Evolutionary conservation across 768 basidiomycete genomes (phyloP).

Genomic region (Crassisporium funariophilum): DNA sequence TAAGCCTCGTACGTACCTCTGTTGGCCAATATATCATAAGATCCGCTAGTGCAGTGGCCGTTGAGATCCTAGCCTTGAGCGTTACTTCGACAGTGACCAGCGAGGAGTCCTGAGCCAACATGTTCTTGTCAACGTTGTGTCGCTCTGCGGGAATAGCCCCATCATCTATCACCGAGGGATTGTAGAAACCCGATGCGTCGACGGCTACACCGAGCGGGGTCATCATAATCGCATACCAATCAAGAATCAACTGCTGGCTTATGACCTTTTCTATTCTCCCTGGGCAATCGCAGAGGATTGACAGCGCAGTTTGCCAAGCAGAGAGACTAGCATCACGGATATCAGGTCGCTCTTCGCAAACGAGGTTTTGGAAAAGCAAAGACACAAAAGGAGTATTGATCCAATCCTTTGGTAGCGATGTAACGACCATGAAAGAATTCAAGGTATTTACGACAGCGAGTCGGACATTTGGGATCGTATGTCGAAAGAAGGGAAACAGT

Average conservation of each 20-base stretch:
- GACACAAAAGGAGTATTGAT: slow-evolving; percentile 74
- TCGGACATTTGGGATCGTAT: slow-evolving; percentile 92
- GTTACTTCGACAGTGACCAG: slow-evolving; percentile 77
- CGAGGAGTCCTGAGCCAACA: slow-evolving; percentile 88
- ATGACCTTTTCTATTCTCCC: slow-evolving; percentile 56
- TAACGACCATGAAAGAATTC: slow-evolving; percentile 80
- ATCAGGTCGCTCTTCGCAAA: slow-evolving; percentile 88
- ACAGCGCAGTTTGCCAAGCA: slow-evolving; percentile 75
- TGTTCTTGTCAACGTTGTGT: slow-evolving; percentile 96
- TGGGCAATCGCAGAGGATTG: slow-evolving; percentile 47
- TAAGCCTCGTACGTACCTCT: slow-evolving; percentile 51
- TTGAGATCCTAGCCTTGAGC: slow-evolving; percentile 76
- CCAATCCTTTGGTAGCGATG: slow-evolving; percentile 80
- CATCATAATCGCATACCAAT: slow-evolving; percentile 90
- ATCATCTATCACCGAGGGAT: slow-evolving; percentile 51
- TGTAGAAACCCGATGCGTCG: slow-evolving; percentile 69
- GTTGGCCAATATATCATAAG: slow-evolving; percentile 69
- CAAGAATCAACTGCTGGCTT: slow-evolving; percentile 61
- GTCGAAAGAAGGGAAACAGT: slow-evolving; percentile 95
- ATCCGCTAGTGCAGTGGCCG: slow-evolving; percentile 75
- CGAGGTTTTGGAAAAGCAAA: slow-evolving; percentile 90
- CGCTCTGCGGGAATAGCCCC: slow-evolving; percentile 57
- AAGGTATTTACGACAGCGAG: slow-evolving; percentile 90
- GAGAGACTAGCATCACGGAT: slow-evolving; percentile 72
- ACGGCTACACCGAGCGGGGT: slow-evolving; percentile 84